Evolutionary conservation across 495 filamentous ascomycete genomes (phyloP), one percentile per base, ranked within the genome.

Genomic region (Talaromyces nanjingensis): DNA sequence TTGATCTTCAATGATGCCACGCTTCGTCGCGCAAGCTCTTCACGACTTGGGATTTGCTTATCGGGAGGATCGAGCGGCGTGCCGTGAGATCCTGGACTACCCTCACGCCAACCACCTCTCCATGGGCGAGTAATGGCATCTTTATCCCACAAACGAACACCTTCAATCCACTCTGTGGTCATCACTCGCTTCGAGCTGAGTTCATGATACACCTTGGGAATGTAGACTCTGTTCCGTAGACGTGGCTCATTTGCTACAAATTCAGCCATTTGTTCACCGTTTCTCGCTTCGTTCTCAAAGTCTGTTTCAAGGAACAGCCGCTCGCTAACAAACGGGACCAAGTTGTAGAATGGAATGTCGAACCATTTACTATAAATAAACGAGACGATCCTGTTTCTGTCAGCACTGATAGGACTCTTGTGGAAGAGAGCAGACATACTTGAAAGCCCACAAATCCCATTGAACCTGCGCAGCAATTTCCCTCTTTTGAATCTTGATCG

Each of bases 81-180:
- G 18, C 91, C 91, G 20, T 87, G 85, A 22, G 87, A 89, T 8
- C 92, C 92, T 20, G 91, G 89, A 62, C 88, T 92, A 2, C 89
- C 91, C 64, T 84, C 73, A 12, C 87, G 83, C 79, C 85, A 84
- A 22, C 91, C 89, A 24, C 92, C 92, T 34, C 84, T 71, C 92
- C 94, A 97, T 2, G 83, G 77, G 8, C 79, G 77, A 0, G 83
- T 88, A 65, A 97, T 86, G 20, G 87, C 78, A 2, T 89, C 84
- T 67, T 93, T 96, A 65, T 97, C 92, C 89, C 92, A 96, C 7
- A 98, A 79, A 20, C 92, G 83, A 2, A 96, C 84, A 18, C 93
- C 93, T 73, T 98, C 94, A 59, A 98, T 91, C 94, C 94, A 98
- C 71, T 98, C 93, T 2, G 94, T 91, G 2, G 94, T 96, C 80